Base-by-base conservation (phyloP, 257 asterid species). In the Plectranthus barbatus region DNA sequence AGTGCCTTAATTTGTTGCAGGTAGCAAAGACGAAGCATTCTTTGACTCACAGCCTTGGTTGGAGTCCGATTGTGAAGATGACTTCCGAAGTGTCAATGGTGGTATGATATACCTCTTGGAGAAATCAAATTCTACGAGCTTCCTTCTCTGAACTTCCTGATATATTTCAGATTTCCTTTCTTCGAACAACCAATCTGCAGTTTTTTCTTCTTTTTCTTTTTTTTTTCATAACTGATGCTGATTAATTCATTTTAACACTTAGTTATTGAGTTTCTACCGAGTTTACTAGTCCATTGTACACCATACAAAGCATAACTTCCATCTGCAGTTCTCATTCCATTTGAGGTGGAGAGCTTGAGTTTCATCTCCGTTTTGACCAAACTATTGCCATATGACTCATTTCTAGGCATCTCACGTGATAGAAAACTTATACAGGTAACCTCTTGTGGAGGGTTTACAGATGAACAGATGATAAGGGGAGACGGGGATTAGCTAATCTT, bases 1-100 rank as follows among this genome's bases (percentile, higher is more conserved):
- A 54, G 64, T 12, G 14, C 60, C 56, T 64, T 44, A 46, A 53
- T 47, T 69, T 60, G 41, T 66, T 78, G 70, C 84, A 90, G 95
- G 87, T 66, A 86, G 95, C 83, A 84, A 81, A 74, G 95, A 86
- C 23, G 98, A 91, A 66, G 64, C 80, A 17, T 88, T 91, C 76
- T 88, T 84, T 26, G 95, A 91, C 56, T 79, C 96, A 18, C 94
- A 84, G 21, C 81, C 90, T 6, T 88, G 96, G 91, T 55, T 88
- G 19, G 98, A 91, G 57, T 91, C 96, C 0, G 98, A 91, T 59
- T 73, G 91, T 8, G 98, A 91, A 39, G 96, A 91, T 64, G 98
- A 88, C 61, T 91, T 84, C 64, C 59, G 51, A 37, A 91, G 98
- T 66, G 89, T 88, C n/a, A 84, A 88, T 29, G 95, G 96, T 40